Evolutionary conservation across 352 stramenopile species (phyloP).

Genomic region (Phytopythium mirpurense): DNA sequence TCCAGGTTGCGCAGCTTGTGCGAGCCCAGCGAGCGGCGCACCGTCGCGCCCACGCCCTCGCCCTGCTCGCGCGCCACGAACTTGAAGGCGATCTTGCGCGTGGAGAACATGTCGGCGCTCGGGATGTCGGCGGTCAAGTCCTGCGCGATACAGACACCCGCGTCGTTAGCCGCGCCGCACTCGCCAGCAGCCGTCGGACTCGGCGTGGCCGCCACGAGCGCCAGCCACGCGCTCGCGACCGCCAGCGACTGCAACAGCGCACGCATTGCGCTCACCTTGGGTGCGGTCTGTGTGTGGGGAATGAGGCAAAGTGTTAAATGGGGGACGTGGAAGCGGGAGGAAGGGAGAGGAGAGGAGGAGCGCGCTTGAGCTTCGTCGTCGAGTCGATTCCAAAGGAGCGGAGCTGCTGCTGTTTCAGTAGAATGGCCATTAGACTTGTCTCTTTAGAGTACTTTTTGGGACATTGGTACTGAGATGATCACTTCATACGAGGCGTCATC

Average conservation of each 20-base stretch:
- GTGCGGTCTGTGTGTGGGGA: no score
- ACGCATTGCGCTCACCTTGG: background rate
- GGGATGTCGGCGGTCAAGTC: background rate
- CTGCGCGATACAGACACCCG: slow-evolving; percentile 3
- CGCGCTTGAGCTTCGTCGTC: background rate
- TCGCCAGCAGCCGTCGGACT: background rate
- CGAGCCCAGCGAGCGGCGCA: slow-evolving; percentile 33
- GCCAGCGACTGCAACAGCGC: background rate
- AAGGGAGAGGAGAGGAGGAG: background rate
- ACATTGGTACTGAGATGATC: slow-evolving; percentile 1
- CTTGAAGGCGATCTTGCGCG: slow-evolving; percentile 20
- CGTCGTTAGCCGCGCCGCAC: slow-evolving; percentile 1
- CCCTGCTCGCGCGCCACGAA: slow-evolving; percentile 32
- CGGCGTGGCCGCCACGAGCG: background rate
- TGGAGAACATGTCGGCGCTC: slow-evolving; percentile 14
- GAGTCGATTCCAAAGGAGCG: no score
- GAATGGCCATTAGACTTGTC: background rate
- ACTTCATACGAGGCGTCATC: background rate
- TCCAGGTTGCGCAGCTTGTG: slow-evolving; percentile 28
- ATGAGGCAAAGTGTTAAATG: slow-evolving; percentile 1
- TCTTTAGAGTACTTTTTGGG: background rate
- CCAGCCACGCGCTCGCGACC: slow-evolving; percentile 1
- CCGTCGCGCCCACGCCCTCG: slow-evolving; percentile 31
- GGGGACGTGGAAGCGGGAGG: background rate
- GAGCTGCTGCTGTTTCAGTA: background rate